These are phyloP conservation scores for Aspergillus sp. DNA, from an alignment of 2,329 filamentous ascomycete genomes.

Conservation along the genomic window DNA sequence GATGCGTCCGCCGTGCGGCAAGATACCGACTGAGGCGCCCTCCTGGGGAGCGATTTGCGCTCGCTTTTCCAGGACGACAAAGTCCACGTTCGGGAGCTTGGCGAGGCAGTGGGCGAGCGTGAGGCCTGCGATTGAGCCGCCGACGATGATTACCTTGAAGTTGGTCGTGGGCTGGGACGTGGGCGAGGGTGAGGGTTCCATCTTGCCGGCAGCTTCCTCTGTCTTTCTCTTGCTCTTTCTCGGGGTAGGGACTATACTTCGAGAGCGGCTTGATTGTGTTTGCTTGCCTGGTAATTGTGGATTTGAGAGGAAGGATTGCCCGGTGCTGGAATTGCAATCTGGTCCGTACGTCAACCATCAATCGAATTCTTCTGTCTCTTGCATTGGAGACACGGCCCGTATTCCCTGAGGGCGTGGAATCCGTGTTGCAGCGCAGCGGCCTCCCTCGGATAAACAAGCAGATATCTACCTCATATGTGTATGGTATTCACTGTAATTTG, in stretches of 20 bases:
- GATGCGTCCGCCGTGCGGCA: constrained; percentile 20
- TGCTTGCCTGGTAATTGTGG: neutral
- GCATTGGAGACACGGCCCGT: neutral
- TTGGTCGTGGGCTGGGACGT: neutral
- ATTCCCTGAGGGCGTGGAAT: neutral
- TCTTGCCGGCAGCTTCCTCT: neutral
- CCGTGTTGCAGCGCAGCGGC: neutral
- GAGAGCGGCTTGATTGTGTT: neutral
- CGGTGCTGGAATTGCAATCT: neutral
- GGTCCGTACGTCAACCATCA: neutral
- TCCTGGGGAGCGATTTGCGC: constrained; percentile 10
- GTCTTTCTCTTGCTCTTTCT: neutral
- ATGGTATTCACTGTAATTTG: neutral
- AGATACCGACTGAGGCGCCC: constrained; percentile 16
- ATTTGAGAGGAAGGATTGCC: neutral
- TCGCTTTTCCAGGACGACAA: constrained; percentile 44
- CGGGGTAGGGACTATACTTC: neutral
- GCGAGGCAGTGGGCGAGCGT: constrained; percentile 45
- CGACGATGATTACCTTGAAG: constrained; percentile 50
- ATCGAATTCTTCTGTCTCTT: neutral
- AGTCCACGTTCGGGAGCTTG: constrained; percentile 34
- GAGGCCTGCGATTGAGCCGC: constrained; percentile 55
- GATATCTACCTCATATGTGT: neutral
- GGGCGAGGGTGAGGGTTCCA: neutral
- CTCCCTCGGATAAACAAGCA: neutral